Percentiles rank a stretch among this genome's conserved stretches.
Evolutionary conservation across 2,329 filamentous ascomycete species (phyloP).

Genomic region (Colletotrichum cuscutae): DNA sequence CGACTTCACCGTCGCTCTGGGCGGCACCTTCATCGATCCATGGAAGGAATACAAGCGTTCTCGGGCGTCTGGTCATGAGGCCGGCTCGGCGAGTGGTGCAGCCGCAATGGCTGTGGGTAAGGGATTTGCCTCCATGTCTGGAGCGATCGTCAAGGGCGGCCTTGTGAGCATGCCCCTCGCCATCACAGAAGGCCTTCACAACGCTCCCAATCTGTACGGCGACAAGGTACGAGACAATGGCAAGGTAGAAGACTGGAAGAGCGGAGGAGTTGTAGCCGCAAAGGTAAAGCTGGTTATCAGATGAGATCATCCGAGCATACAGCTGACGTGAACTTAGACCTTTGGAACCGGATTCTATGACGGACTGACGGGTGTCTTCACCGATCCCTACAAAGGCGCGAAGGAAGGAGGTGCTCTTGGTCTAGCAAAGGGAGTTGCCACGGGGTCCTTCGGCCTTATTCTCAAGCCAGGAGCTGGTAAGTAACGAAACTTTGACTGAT

Average conservation of each 20-base stretch:
- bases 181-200: slow-evolving; percentile 46
- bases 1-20: slow-evolving; percentile 28
- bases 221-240: slow-evolving; percentile 46
- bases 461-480: slow-evolving; percentile 41
- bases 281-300: slow-evolving; percentile 31
- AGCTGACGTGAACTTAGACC: not conserved
- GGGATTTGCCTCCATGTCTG: slow-evolving; percentile 40
- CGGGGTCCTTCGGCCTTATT: slow-evolving; percentile 41
- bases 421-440: slow-evolving; percentile 45
- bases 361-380: slow-evolving; percentile 44
- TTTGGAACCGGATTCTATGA: slow-evolving; percentile 42
- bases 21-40: slow-evolving; percentile 31
- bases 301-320: not conserved
- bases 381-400: slow-evolving; percentile 43
- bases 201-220: slow-evolving; percentile 48
- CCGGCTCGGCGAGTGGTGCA: slow-evolving; percentile 4
- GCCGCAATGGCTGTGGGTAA: slow-evolving; percentile 28
- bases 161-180: slow-evolving; percentile 49
- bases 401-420: slow-evolving; percentile 45
- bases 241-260: slow-evolving; percentile 45
- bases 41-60: slow-evolving; percentile 32
- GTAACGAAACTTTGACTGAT: slow-evolving; percentile 1
- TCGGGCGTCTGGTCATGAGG: slow-evolving; percentile 5
- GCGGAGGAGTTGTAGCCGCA: slow-evolving; percentile 43
- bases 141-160: slow-evolving; percentile 43